Evolutionary conservation across 768 basidiomycete genomes (phyloP), one percentile per base, ranked within the genome.

Genomic region (Lepiota venenata): DNA sequence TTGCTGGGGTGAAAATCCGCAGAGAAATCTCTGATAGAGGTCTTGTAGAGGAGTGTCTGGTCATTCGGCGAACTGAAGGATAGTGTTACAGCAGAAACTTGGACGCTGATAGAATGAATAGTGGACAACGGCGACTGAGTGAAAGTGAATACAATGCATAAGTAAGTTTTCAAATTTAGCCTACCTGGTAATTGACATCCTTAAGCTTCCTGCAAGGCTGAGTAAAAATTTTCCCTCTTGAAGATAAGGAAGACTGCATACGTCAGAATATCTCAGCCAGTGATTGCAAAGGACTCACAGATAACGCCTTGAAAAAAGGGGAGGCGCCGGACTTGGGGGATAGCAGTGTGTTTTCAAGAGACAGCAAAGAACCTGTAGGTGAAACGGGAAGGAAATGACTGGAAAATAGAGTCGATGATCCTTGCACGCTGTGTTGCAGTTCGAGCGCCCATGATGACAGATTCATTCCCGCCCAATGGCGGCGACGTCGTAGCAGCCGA

Each of bases 1-100:
- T 82, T 72, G 56, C 85, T 84, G 14, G 80, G 70, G 22, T 74
- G 72, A 21, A 77, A 73, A 32, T 66, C 64, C 21, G 81, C 59
- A 1, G 62, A 58, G 12, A 81, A 59, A 25, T 75, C 66, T 40
- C 73, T 71, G 18, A 85, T 61, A 46, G 71, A 64, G 16, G 78
- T 61, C 46, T 69, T 71, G 60, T 83, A 82, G 39, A 71, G 71
- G 20, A 68, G 73, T 18, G 66, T 55, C 9, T 66, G 62, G 42
- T 60, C 57, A 40, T 64, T 65, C 39, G 72, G 60, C 51, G 66
- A 66, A 52, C 72, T 69, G 36, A 55, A 55, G 38, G 73, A 76
- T 40, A 83, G 56, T 11, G 73, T 76, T 5, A 86, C 65, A 18
- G 77, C 75, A 38, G 76, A 66, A 18, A 87, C 62, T 41, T 70